Evolutionary conservation across 306 rosid genomes (phyloP), one percentile per base, ranked within the genome.

Genomic region (Trifolium dubium): DNA sequence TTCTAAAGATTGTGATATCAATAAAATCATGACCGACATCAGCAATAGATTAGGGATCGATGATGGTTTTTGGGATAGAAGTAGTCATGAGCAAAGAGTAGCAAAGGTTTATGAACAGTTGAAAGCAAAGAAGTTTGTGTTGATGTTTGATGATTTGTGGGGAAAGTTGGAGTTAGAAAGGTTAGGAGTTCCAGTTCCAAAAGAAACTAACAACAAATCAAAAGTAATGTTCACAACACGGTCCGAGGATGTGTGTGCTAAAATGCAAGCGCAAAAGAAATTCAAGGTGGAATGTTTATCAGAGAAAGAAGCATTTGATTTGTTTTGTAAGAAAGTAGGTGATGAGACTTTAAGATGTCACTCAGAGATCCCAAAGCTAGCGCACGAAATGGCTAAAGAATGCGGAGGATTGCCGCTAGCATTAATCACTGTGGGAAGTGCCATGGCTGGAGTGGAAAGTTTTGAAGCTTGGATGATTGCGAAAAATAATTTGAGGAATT

Each of bases 61-160:
- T 2, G 55, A 70, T 11, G 4, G 9, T 0, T 15, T 41, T 49
- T 72, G 85, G 64, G 18, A 14, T 0, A 1, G 8, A 2, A 3
- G 28, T 3, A 40, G 31, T 4, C 17, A 2, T 34, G 69, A 60
- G 0, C 34, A 71, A 11, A 84, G 59, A 67, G 53, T 5, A 5
- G 8, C 12, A 10, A 54, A 1, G 28, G 71, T 84, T 60, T 53
- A 41, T 3, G 2, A 11, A 3, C 55, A 8, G 19, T 8, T 63
- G 17, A 58, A 46, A 8, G 4, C 7, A n/a, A 69, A 77, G 17
- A 70, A 54, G 13, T 74, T 14, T 64, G 34, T 28, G 18, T 6
- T 60, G 49, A 58, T 80, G 6, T 51, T 83, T 11, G 89, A 85
- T 12, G 89, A 82, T 40, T 1, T 85, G 17, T 84, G 81, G 88